Evolutionary conservation across 2,329 filamentous ascomycete species (phyloP).

Genomic region (Fusarium illudens): DNA sequence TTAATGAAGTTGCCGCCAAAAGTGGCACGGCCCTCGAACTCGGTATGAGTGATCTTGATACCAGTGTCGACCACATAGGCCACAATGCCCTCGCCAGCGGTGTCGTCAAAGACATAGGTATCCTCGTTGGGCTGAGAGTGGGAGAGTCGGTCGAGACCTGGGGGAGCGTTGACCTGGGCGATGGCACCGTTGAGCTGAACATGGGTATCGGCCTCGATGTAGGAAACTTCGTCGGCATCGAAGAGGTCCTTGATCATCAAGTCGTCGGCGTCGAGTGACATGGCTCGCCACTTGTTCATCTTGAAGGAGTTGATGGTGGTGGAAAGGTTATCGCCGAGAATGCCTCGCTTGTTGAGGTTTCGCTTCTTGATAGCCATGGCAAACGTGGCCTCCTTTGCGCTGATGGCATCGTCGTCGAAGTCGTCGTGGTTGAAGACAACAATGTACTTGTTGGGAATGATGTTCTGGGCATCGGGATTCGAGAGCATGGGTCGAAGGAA

Average conservation of each 20-base stretch:
- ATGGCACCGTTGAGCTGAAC: constrained; percentile 56
- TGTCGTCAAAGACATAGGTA: constrained; percentile 58
- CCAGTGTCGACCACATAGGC: constrained; percentile 74
- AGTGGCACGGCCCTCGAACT: constrained; percentile 65
- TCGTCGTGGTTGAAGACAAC: constrained; percentile 68
- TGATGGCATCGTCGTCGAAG: constrained; percentile 57
- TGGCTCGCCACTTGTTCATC: constrained; percentile 61
- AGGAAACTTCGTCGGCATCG: constrained; percentile 58
- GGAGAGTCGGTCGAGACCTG: constrained; percentile 64
- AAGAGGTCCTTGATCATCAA: constrained; percentile 59
- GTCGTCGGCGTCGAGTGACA: constrained; percentile 62
- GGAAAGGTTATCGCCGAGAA: constrained; percentile 58
- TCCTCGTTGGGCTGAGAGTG: constrained; percentile 46
- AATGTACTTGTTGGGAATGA: constrained; percentile 68
- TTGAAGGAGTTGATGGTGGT: constrained; percentile 56
- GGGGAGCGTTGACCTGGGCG: constrained; percentile 62
- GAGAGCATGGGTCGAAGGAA: constrained; percentile 53
- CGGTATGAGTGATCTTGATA: constrained; percentile 62
- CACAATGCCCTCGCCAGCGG: constrained; percentile 64
- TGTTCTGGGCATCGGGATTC: constrained; percentile 58
- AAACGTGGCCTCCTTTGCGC: constrained; percentile 59
- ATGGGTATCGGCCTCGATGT: constrained; percentile 62
- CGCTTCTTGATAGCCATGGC: constrained; percentile 62
- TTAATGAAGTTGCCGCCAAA: constrained; percentile 63
- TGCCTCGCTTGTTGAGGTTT: constrained; percentile 62